Conservation (phyloP, 768 basidiomycete genomes). For the Coprinopsis strossmayeri region DNA sequence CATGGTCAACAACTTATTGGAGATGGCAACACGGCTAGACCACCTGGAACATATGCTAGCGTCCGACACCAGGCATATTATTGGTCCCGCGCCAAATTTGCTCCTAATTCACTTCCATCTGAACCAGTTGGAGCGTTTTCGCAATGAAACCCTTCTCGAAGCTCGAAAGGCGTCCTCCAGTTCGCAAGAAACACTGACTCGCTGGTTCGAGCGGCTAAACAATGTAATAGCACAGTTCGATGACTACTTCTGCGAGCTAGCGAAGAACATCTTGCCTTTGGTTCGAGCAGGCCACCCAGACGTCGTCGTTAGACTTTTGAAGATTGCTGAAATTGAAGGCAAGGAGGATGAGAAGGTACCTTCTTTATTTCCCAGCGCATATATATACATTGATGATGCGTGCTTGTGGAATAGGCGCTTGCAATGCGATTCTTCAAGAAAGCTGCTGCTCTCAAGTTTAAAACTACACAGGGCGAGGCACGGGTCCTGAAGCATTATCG, state of each 20-base stretch:
- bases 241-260: constrained; percentile 71
- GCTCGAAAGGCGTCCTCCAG: constrained; percentile 75
- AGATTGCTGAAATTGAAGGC: constrained; percentile 91
- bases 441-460: constrained; percentile 88
- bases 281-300: constrained; percentile 73
- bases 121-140: constrained; percentile 87
- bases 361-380: not conserved
- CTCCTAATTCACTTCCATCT: constrained; percentile 88
- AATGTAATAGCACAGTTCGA: constrained; percentile 80
- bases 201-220: constrained; percentile 83
- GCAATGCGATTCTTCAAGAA: constrained; percentile 94
- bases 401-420: constrained; percentile 56
- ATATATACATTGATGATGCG: constrained; percentile 1
- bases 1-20: constrained; percentile 90
- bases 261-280: constrained; percentile 70
- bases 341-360: constrained; percentile 89
- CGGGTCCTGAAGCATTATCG: constrained; percentile 94
- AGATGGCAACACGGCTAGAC: constrained; percentile 83
- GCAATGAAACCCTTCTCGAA: constrained; percentile 92
- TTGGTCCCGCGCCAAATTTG: constrained; percentile 83
- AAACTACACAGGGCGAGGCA: constrained; percentile 88
- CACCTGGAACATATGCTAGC: constrained; percentile 73
- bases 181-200: constrained; percentile 60
- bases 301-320: constrained; percentile 88
- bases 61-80: constrained; percentile 66